phyloP scores from a whole-genome alignment of 2,329 filamentous ascomycete species.

The Allantophomopsis cytisporea region DNA sequence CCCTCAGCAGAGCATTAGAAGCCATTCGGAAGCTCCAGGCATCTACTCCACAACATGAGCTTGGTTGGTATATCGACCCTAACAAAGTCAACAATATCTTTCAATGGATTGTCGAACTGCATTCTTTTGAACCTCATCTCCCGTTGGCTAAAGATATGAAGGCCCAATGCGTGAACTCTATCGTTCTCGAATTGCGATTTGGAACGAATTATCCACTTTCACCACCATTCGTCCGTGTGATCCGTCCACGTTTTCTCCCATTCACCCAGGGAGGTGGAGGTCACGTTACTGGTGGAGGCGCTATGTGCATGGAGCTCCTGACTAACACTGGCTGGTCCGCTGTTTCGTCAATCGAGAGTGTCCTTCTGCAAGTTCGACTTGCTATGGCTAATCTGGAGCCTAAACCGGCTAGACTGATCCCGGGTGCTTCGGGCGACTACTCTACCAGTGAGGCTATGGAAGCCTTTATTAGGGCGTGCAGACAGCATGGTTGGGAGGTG shows the following conservation, averaged over 20 bases:
- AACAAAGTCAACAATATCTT: constrained; percentile 60
- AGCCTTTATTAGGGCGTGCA: constrained; percentile 58
- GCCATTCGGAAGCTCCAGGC: constrained; percentile 51
- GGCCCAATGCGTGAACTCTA: constrained; percentile 40
- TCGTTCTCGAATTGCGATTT: constrained; percentile 76
- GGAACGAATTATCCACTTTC: constrained; percentile 60
- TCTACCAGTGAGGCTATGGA: constrained; percentile 43
- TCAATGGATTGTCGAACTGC: constrained; percentile 84
- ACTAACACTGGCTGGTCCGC: constrained; percentile 76
- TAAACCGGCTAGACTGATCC: constrained; percentile 50
- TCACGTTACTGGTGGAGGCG: constrained; percentile 73
- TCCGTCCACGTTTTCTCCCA: constrained; percentile 65
- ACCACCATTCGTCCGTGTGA: constrained; percentile 74
- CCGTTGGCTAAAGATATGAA: constrained; percentile 69
- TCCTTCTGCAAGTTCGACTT: constrained; percentile 69
- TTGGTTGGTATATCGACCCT: constrained; percentile 76
- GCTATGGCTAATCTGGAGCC: constrained; percentile 59
- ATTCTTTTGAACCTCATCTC: constrained; percentile 59
- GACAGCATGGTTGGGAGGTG: constrained; percentile 58
- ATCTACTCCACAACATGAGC: constrained; percentile 41
- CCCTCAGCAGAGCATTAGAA: constrained; percentile 51
- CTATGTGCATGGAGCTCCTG: constrained; percentile 72
- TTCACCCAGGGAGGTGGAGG: constrained; percentile 67
- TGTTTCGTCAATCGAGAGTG: constrained; percentile 59
- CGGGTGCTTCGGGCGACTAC: background rate